These are phyloP conservation scores for Dipteronia sinensis DNA, from an alignment of 345 rosid species.

Conservation along the genomic window DNA sequence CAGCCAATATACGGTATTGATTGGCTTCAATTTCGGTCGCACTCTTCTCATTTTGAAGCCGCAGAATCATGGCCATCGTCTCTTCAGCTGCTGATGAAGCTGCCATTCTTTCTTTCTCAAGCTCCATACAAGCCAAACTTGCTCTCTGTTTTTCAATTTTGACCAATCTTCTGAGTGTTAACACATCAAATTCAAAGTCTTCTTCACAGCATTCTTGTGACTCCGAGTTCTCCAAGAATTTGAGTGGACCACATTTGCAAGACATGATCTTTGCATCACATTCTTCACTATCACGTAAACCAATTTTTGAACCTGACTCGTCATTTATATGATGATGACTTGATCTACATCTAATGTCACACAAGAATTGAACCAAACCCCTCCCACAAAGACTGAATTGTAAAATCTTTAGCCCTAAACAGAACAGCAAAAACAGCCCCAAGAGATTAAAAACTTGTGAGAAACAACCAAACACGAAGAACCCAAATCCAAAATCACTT, in stretches of 20 bases:
- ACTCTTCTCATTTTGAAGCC: constrained; percentile 74
- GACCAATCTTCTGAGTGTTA: constrained; percentile 56
- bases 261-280: constrained; percentile 27
- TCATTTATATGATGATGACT: background rate
- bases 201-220: constrained; percentile 37
- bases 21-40: constrained; percentile 57
- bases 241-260: constrained; percentile 22
- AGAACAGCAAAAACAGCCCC: constrained; percentile 39
- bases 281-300: background rate
- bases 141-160: constrained; percentile 60
- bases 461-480: constrained; percentile 43
- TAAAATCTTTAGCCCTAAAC: constrained; percentile 41
- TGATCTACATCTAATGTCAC: constrained; percentile 32
- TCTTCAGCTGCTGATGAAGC: constrained; percentile 72
- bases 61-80: constrained; percentile 84
- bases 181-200: constrained; percentile 55
- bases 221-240: constrained; percentile 23
- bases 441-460: constrained; percentile 35
- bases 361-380: constrained; percentile 29
- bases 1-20: constrained; percentile 55
- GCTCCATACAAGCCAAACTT: constrained; percentile 43
- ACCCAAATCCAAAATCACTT: constrained; percentile 44
- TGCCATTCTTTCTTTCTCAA: constrained; percentile 77
- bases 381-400: constrained; percentile 27
- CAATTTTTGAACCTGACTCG: constrained; percentile 24